Conservation (phyloP, 2,329 filamentous ascomycete species). For the Aciculosporium take region DNA sequence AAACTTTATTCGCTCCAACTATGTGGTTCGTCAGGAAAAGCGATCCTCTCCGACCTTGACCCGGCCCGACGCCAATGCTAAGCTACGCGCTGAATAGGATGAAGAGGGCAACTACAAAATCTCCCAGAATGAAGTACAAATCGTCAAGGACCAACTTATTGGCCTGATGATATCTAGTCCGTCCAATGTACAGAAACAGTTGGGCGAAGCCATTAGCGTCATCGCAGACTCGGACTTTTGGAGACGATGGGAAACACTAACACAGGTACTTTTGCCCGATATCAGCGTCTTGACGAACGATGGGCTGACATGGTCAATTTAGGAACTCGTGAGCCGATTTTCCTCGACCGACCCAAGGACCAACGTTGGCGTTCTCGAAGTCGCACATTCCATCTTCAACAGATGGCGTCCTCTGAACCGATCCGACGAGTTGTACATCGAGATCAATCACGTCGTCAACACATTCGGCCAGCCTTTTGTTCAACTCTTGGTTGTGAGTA, state of each 20-base stretch:
- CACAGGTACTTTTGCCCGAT: slow-evolving; percentile 42
- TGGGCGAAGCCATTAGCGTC: slow-evolving; percentile 91
- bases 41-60: neutral
- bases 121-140: slow-evolving; percentile 62
- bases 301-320: slow-evolving; percentile 7
- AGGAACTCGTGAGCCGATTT: slow-evolving; percentile 80
- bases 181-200: slow-evolving; percentile 73
- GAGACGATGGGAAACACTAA: slow-evolving; percentile 89
- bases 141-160: slow-evolving; percentile 91
- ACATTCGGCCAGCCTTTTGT: slow-evolving; percentile 79
- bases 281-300: neutral
- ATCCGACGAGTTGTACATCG: slow-evolving; percentile 81
- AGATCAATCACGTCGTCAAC: slow-evolving; percentile 88
- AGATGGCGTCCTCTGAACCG: slow-evolving; percentile 89
- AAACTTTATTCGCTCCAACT: slow-evolving; percentile 91
- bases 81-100: slow-evolving; percentile 36
- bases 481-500: slow-evolving; percentile 58
- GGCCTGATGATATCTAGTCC: slow-evolving; percentile 93
- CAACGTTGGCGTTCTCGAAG: slow-evolving; percentile 90
- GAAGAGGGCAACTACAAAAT: slow-evolving; percentile 92
- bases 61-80: slow-evolving; percentile 6
- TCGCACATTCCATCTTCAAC: slow-evolving; percentile 95
- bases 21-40: slow-evolving; percentile 49
- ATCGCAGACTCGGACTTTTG: slow-evolving; percentile 98
- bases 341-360: slow-evolving; percentile 67